These are phyloP conservation scores for Melocanna baccifera DNA, from an alignment of 176 grass and related monocot species.

Conservation along the genomic window DNA sequence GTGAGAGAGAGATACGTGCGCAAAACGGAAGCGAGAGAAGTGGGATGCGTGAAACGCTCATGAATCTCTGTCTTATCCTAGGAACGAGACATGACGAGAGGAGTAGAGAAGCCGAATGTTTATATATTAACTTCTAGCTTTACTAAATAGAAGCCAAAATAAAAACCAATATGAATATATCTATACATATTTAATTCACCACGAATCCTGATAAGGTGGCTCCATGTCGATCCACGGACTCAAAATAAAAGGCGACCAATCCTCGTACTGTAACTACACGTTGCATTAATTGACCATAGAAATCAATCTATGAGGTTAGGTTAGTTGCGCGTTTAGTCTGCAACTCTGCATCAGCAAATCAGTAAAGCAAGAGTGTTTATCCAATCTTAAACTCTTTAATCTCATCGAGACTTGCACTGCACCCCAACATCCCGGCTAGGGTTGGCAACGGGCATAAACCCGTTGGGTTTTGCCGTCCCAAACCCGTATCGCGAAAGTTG, in stretches of 20 bases:
- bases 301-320: neutral
- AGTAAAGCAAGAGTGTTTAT: neutral
- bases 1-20: rapidly evolving
- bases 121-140: too few species aligned
- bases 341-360: neutral
- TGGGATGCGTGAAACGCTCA: rapidly evolving
- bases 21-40: rapidly evolving
- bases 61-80: too few species aligned
- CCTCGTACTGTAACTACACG: neutral
- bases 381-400: neutral
- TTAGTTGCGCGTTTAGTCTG: neutral
- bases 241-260: neutral
- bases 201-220: neutral
- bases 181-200: neutral
- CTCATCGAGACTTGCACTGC: neutral
- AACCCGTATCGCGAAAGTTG: too few species aligned
- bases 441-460: too few species aligned
- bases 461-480: too few species aligned
- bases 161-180: too few species aligned
- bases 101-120: rapidly evolving
- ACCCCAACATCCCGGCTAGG: neutral
- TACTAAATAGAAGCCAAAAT: too few species aligned
- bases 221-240: neutral
- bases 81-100: too few species aligned
- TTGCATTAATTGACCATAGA: neutral